Evolutionary conservation across 2,329 filamentous ascomycete genomes (phyloP).

Genomic region (Penicillium vulpinum): DNA sequence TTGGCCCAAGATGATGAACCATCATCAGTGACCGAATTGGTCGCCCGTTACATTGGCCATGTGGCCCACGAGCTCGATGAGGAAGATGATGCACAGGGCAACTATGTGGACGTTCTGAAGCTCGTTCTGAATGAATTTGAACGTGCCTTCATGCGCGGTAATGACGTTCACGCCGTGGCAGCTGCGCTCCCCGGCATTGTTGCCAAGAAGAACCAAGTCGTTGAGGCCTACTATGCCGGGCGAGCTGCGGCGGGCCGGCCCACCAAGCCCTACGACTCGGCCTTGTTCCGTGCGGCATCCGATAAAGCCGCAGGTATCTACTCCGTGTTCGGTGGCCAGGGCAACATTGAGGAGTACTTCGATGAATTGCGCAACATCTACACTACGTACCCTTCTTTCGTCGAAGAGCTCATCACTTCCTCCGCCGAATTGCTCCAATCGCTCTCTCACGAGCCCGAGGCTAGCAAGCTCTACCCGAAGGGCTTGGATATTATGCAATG

Average conservation of each 20-base stretch:
- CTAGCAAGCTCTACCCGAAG: slow-evolving; percentile 95
- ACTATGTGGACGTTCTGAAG: slow-evolving; percentile 90
- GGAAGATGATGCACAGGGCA: slow-evolving; percentile 83
- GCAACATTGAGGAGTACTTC: slow-evolving; percentile 99
- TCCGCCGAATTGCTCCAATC: slow-evolving; percentile 85
- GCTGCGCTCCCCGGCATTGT: slow-evolving; percentile 85
- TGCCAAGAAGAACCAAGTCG: slow-evolving; percentile 85
- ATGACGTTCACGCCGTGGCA: slow-evolving; percentile 91
- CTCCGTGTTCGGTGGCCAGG: slow-evolving; percentile 93
- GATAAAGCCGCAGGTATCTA: slow-evolving; percentile 84
- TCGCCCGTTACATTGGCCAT: slow-evolving; percentile 90
- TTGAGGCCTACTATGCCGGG: slow-evolving; percentile 88
- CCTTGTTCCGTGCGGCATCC: slow-evolving; percentile 81
- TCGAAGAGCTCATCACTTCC: slow-evolving; percentile 77
- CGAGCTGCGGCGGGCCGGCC: slow-evolving; percentile 79
- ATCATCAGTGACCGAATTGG: slow-evolving; percentile 89
- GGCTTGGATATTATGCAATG: slow-evolving; percentile 93
- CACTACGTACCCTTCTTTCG: slow-evolving; percentile 85
- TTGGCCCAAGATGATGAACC: slow-evolving; percentile 97
- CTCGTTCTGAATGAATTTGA: slow-evolving; percentile 94
- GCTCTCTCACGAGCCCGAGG: slow-evolving; percentile 77
- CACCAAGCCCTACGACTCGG: slow-evolving; percentile 91
- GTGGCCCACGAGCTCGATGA: slow-evolving; percentile 86
- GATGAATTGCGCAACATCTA: slow-evolving; percentile 93
- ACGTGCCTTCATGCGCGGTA: slow-evolving; percentile 88